Evolutionary conservation across 2,329 filamentous ascomycete species (phyloP).

Genomic region (Fusarium temperatum): DNA sequence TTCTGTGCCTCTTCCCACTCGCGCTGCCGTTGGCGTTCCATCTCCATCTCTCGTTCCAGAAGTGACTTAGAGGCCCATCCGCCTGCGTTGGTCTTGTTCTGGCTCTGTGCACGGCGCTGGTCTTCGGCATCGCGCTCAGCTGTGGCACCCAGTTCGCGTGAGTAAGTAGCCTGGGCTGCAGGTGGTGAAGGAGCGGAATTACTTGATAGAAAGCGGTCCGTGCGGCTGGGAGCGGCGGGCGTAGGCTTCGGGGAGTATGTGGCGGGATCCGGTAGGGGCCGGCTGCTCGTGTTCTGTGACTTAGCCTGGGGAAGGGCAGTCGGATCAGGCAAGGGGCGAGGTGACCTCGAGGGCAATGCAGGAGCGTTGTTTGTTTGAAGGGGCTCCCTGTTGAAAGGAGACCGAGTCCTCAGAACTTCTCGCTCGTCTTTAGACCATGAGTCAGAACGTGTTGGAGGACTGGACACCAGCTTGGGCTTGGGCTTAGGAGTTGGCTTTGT

Average conservation of each 20-base stretch:
- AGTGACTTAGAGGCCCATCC: slow-evolving; percentile 75
- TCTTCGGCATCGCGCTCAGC: slow-evolving; percentile 72
- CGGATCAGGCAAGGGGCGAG: slow-evolving; percentile 65
- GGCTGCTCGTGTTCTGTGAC: slow-evolving; percentile 17
- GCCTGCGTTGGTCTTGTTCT: slow-evolving; percentile 68
- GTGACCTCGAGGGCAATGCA: slow-evolving; percentile 41
- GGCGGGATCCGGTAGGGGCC: slow-evolving; percentile 35
- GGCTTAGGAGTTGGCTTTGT: slow-evolving; percentile 35
- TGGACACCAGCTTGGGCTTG: slow-evolving; percentile 48
- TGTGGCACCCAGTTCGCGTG: slow-evolving; percentile 63
- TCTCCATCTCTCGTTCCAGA: slow-evolving; percentile 82
- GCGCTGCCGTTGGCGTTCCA: slow-evolving; percentile 77
- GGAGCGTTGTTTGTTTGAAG: slow-evolving; percentile 40
- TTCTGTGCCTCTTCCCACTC: slow-evolving; percentile 84
- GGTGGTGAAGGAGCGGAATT: slow-evolving; percentile 59
- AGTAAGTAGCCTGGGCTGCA: slow-evolving; percentile 59
- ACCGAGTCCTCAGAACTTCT: slow-evolving; percentile 67
- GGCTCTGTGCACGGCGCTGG: slow-evolving; percentile 65
- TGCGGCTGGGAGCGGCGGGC: slow-evolving; percentile 54
- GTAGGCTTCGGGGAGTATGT: slow-evolving; percentile 29
- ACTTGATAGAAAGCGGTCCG: slow-evolving; percentile 65
- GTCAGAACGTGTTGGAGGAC: slow-evolving; percentile 60
- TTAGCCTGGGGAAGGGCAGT: slow-evolving; percentile 35
- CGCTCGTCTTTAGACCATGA: slow-evolving; percentile 73
- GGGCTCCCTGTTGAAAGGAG: slow-evolving; percentile 52